Base-by-base conservation (phyloP, 805 yeast species). In the Maudiozyma turicensis region DNA sequence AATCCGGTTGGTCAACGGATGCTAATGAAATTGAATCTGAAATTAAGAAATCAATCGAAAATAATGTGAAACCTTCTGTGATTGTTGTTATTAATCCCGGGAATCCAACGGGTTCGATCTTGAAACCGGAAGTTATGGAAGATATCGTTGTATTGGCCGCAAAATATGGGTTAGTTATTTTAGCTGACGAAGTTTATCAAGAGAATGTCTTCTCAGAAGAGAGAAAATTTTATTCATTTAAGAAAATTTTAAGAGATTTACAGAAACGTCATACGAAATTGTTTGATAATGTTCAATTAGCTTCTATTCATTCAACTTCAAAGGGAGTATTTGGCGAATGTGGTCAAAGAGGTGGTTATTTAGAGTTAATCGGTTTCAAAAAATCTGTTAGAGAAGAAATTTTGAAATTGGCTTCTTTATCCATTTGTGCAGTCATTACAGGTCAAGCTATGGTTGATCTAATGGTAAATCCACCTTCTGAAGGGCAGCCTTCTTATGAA, bases 301-400 rank as follows among this genome's bases (percentile, higher is more conserved):
- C 95, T 1, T 90, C 98, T 1, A 70, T 93, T 56, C 98, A 93
- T 68, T 89, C 97, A n/a, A 89, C 95, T 38, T 91, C 98, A 13
- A 93, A 93, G 70, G 99, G 99, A 63, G 87, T 88, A 57, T 77
- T 86, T 56, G 99, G 99, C 51, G 99, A 93, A 70, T 93, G 99
- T 75, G 99, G 99, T 51, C 99, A 93, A 72, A 83, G 99, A 71
- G 99, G 98, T 58, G 99, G 99, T 6, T 93, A 91, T 72, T 86
- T 93, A 93, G 99, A 93, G 68, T 69, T 90, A 5, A 76, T 84
- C 8, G 96, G 96, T 0, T 86, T 93, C 67, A 71, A 74, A 20
- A 72, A 73, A 4, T 87, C 83, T 39, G 82, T 89, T 9, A 70
- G 74, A 56, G 84, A 78, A 26, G 75, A 85, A 48, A 74, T 93